Conservation (phyloP, 2,329 filamentous ascomycete genomes). For the Cryphonectria nitschkei region DNA sequence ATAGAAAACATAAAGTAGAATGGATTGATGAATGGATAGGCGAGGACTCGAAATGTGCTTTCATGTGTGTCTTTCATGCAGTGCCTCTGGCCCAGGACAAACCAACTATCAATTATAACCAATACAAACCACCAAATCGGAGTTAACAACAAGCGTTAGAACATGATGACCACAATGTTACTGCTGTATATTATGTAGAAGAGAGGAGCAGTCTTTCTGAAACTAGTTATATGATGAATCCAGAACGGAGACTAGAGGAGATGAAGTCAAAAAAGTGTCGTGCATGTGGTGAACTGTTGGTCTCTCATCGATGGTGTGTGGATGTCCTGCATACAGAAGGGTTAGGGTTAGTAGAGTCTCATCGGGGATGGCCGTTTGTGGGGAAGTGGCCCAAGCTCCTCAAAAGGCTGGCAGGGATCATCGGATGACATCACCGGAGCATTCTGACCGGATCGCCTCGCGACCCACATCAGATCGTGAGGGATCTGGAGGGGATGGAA, state of each 20-base stretch:
- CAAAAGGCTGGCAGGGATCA: neutral
- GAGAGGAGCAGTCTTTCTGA: too few relatives aligned
- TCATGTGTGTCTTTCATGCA: neutral
- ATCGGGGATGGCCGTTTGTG: conserved; percentile 18
- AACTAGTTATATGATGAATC: too few relatives aligned
- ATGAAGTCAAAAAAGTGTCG: neutral
- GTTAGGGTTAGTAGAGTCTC: neutral
- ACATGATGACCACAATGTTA: neutral
- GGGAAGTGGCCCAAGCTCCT: conserved; percentile 21
- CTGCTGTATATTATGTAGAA: neutral
- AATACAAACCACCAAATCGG: too few relatives aligned
- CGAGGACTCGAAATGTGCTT: neutral
- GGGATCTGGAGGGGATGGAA: neutral
- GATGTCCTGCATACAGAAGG: neutral
- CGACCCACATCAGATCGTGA: neutral
- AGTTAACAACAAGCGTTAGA: too few relatives aligned
- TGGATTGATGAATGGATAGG: neutral
- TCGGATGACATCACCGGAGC: conserved; percentile 28
- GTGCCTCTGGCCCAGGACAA: too few relatives aligned
- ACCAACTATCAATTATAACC: too few relatives aligned
- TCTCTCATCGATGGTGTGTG: neutral
- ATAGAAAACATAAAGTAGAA: neutral
- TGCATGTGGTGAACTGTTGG: neutral
- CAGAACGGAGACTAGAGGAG: too few relatives aligned
- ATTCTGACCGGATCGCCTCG: conserved; percentile 17